A percentile compares a stretch with the other conserved stretches of the same genome.
Conservation (phyloP, 2,329 filamentous ascomycete genomes). For the Colletotrichum zoysiae region DNA sequence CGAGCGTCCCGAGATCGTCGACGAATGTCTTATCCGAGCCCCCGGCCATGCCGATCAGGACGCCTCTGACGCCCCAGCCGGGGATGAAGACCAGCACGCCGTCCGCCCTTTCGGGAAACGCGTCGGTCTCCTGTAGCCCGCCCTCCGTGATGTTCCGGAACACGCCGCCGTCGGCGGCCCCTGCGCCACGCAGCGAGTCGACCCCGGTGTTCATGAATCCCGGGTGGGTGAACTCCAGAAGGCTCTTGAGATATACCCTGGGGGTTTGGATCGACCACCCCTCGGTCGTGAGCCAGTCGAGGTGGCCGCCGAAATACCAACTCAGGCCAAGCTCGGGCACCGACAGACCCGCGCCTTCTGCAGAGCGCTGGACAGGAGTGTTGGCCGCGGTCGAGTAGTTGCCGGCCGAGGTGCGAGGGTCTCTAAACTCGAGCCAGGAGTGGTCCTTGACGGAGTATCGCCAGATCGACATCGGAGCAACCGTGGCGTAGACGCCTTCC, state of each 20-base stretch:
- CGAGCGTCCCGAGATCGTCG: conserved; percentile 65
- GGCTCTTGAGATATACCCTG: conserved; percentile 78
- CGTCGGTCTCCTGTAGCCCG: conserved; percentile 66
- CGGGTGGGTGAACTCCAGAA: conserved; percentile 82
- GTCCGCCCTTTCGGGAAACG: conserved; percentile 80
- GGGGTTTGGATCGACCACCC: conserved; percentile 76
- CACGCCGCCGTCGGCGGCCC: conserved; percentile 71
- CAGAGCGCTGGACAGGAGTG: conserved; percentile 73
- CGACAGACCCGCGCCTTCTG: conserved; percentile 79
- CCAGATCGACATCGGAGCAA: conserved; percentile 75
- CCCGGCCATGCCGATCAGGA: conserved; percentile 79
- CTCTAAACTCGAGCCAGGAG: conserved; percentile 72
- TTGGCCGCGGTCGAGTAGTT: conserved; percentile 69
- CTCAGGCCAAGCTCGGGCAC: conserved; percentile 77
- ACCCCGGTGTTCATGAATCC: conserved; percentile 75
- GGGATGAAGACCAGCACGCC: conserved; percentile 80
- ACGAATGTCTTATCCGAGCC: conserved; percentile 78
- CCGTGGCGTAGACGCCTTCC: conserved; percentile 61
- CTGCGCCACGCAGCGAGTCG: conserved; percentile 63
- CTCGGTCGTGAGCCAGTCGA: conserved; percentile 69
- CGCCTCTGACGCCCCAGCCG: conserved; percentile 77
- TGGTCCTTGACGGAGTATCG: conserved; percentile 72
- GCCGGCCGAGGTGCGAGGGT: conserved; percentile 73
- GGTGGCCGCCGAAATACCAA: conserved; percentile 84
- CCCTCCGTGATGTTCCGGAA: conserved; percentile 82